Evolutionary conservation across 1,284 basidiomycete genomes (phyloP), one percentile per base, ranked within the genome.

Genomic region (Rhodofomes roseus): DNA sequence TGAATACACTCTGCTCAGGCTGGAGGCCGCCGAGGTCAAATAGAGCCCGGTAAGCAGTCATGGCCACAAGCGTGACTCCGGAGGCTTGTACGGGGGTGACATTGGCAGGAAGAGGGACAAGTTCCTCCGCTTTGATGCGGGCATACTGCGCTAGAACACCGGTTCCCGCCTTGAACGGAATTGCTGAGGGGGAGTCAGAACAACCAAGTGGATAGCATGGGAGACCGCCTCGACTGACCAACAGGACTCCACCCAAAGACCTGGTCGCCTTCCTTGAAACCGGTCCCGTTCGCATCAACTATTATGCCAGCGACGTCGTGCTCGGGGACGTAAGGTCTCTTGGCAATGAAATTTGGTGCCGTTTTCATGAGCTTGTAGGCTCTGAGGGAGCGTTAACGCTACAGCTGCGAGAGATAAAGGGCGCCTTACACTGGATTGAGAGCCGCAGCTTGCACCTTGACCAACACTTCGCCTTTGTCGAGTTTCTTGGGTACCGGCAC

Each of bases 271-370:
- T 74, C 71, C 1, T 73, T 73, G 65, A 85, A 85, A 5, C 75
- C 72, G 0, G 82, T 76, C 29, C 76, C 79, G 60, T 84, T 83
- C 0, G 77, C 71, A 54, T 86, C 79, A 18, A 81, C 79, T 5
- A 91, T 71, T 1, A 81, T 73, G 0, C 89, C 90, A 0, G 86
- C 74, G 52, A 90, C 73, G 65, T 92, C 90, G 56, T 79, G 71
- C 64, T 86, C 87, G 39, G 83, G 76, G 7, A 82, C 73, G 39
- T 81, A 73, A 1, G 86, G 85, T 48, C 82, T 74, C 22, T 72
- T 73, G 4, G 77, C 74, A 0, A 85, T 27, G 54, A 83, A 73
- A 55, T 79, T 78, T 4, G 87, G 84, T 3, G 83, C 34, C 5
- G 74, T 7, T n/a, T 71, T 71, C 79, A 88, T 81, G 1, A 84